These are phyloP conservation scores for Termitomyces eurrhizus DNA, from an alignment of 768 basidiomycete genomes.

Conservation along the genomic window DNA sequence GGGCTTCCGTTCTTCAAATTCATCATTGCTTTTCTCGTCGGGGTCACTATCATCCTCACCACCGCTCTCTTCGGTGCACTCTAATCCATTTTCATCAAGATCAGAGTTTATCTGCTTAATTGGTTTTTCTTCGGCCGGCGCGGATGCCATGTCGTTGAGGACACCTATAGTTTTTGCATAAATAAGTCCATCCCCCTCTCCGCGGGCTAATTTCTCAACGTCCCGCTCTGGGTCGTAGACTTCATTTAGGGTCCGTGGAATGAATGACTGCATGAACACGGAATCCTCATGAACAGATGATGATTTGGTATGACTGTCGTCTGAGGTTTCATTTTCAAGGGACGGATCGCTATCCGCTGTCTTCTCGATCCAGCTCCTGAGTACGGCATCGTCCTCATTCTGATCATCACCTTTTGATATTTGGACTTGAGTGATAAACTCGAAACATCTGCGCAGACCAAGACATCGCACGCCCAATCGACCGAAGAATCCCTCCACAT, in stretches of 20 bases:
- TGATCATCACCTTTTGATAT: constrained; percentile 22
- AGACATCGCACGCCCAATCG: constrained; percentile 71
- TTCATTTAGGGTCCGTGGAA: constrained; percentile 88
- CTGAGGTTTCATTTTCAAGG: neutral
- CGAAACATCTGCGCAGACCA: constrained; percentile 80
- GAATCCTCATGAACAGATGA: constrained; percentile 71
- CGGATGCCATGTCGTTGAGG: constrained; percentile 5
- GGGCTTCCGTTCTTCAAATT: constrained; percentile 52
- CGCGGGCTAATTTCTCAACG: constrained; percentile 66
- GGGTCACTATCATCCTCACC: constrained; percentile 32
- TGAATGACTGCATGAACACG: constrained; percentile 88
- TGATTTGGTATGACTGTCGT: constrained; percentile 1
- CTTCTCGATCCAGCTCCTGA: constrained; percentile 50
- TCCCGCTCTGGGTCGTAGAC: constrained; percentile 95
- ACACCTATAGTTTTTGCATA: constrained; percentile 87
- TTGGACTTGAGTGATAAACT: constrained; percentile 73
- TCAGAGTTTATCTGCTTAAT: constrained; percentile 5
- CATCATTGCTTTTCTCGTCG: constrained; percentile 32
- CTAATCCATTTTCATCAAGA: constrained; percentile 19
- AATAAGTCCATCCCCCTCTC: constrained; percentile 72
- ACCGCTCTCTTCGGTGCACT: constrained; percentile 20
- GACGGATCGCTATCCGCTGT: constrained; percentile 10
- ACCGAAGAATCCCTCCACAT: constrained; percentile 90
- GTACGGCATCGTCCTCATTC: constrained; percentile 25
- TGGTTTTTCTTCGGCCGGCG: constrained; percentile 2